These are phyloP conservation scores for Ceratocystis variospora DNA, from an alignment of 2,329 filamentous ascomycete genomes.

Conservation along the genomic window DNA sequence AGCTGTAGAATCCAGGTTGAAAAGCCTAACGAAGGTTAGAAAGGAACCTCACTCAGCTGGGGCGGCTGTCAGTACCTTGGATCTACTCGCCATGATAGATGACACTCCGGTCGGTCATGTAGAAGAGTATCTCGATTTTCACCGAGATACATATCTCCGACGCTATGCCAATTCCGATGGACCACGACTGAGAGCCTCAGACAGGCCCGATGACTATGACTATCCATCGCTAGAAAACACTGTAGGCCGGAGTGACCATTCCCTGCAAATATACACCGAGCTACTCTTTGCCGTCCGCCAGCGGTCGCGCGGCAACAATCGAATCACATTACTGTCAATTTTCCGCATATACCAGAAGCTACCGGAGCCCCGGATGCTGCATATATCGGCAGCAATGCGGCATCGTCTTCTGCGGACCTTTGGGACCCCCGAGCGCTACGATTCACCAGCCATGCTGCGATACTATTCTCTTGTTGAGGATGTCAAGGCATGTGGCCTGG, in stretches of 20 bases:
- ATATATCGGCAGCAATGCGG: conserved; percentile 39
- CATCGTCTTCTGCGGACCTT: conserved; percentile 54
- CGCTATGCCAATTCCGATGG: conserved; percentile 40
- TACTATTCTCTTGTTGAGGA: conserved; percentile 78
- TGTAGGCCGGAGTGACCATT: conserved; percentile 26
- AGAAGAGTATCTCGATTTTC: conserved; percentile 39
- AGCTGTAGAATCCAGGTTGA: neutral
- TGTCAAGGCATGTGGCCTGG: conserved; percentile 58
- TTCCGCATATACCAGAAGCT: conserved; percentile 37
- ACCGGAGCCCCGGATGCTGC: conserved; percentile 39
- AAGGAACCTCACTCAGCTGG: neutral
- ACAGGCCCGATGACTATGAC: conserved; percentile 35
- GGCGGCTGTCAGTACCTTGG: conserved; percentile 25
- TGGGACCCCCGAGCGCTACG: conserved; percentile 45
- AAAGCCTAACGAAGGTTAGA: neutral
- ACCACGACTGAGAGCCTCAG: conserved; percentile 37
- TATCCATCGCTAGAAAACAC: conserved; percentile 34
- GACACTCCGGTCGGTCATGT: conserved; percentile 31
- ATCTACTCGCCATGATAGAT: conserved; percentile 41
- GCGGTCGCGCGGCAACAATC: conserved; percentile 31
- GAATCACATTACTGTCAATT: conserved; percentile 31
- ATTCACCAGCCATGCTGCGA: conserved; percentile 53
- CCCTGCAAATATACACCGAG: conserved; percentile 27
- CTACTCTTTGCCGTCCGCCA: conserved; percentile 31
- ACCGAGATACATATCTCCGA: conserved; percentile 40